phyloP scores from a whole-genome alignment of 805 yeast species.

The Wickerhamiella australiensis region DNA sequence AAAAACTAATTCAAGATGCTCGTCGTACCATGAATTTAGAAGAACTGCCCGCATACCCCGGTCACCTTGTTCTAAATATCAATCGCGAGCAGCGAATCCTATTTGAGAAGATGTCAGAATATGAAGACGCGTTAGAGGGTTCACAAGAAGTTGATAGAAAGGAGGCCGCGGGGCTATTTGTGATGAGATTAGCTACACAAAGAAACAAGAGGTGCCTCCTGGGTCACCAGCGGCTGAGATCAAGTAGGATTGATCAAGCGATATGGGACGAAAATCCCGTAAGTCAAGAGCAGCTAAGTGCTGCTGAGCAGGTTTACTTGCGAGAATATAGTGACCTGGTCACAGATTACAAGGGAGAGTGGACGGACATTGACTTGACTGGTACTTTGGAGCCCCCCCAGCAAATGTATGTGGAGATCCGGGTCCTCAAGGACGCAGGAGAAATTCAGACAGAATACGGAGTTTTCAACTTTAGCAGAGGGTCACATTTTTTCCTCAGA shows the following conservation, averaged over 20 bases:
- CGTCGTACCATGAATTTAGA: conserved; percentile 60
- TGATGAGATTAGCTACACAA: conserved; percentile 63
- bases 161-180: conserved; percentile 35
- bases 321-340: conserved; percentile 58
- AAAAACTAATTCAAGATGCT: conserved; percentile 75
- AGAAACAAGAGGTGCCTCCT: conserved; percentile 81
- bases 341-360: conserved; percentile 62
- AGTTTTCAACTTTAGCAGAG: conserved; percentile 81
- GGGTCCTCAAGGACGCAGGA: conserved; percentile 89
- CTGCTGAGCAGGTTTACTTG: conserved; percentile 67
- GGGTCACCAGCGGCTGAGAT: conserved; percentile 67
- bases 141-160: conserved; percentile 24
- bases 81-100: conserved; percentile 50
- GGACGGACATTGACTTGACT: conserved; percentile 73
- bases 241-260: conserved; percentile 50
- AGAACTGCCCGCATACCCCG: conserved; percentile 55
- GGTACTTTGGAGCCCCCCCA: conserved; percentile 87
- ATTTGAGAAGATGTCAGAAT: conserved; percentile 32
- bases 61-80: conserved; percentile 56
- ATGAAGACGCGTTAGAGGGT: conserved; percentile 45
- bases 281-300: conserved; percentile 43
- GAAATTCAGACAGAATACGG: conserved; percentile 94
- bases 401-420: conserved; percentile 83
- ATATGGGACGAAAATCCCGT: conserved; percentile 43
- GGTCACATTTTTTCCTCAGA: conserved; percentile 87